phyloP scores from a whole-genome alignment of 345 rosid genomes.

The Rhizophora apiculata region DNA sequence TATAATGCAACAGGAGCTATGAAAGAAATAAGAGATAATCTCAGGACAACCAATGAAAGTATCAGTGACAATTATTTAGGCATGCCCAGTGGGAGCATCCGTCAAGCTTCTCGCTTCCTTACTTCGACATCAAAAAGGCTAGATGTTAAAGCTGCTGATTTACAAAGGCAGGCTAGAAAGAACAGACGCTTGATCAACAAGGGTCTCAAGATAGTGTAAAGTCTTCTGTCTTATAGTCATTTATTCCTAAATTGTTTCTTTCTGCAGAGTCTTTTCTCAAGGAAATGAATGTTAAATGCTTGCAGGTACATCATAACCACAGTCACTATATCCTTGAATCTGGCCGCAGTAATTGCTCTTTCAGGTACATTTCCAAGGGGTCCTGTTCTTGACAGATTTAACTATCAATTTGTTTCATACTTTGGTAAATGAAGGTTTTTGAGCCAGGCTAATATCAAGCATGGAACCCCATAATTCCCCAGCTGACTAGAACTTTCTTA shows the following conservation, averaged over 20 bases:
- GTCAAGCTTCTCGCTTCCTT: constrained; percentile 37
- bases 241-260: not conserved
- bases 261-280: not conserved
- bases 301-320: constrained; percentile 51
- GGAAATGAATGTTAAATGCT: not conserved
- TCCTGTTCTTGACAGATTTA: not conserved
- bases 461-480: not conserved
- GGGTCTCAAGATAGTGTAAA: constrained; percentile 55
- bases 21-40: constrained; percentile 39
- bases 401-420: not conserved
- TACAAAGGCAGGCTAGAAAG: constrained; percentile 46
- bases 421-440: too few relatives aligned
- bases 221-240: not conserved
- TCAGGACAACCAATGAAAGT: constrained; percentile 28
- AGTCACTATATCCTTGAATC: constrained; percentile 42
- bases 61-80: not conserved
- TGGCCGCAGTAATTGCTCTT: constrained; percentile 41
- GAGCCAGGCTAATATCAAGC: not conserved
- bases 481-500: not conserved
- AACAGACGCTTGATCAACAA: constrained; percentile 45
- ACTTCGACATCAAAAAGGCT: constrained; percentile 40
- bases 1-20: constrained; percentile 58
- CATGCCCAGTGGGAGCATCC: not conserved
- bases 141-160: constrained; percentile 38
- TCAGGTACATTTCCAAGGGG: constrained; percentile 36